Conservation (phyloP, 306 rosid species). For the Cucurbita ficifolia region DNA sequence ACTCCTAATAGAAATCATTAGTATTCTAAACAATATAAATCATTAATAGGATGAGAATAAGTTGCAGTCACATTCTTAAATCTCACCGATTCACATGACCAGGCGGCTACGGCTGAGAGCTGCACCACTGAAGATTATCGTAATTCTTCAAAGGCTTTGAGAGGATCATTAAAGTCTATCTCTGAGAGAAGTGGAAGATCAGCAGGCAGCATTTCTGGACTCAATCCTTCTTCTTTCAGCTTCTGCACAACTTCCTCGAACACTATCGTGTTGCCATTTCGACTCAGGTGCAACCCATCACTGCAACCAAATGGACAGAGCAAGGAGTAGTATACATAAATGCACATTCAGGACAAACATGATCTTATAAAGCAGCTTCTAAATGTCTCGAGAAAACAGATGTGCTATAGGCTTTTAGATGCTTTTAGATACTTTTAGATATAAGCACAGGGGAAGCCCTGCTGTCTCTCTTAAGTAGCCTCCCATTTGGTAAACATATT, state of each 20-base stretch:
- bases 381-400: background rate
- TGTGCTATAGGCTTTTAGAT: background rate
- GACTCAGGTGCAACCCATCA: slow-evolving; percentile 70
- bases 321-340: background rate
- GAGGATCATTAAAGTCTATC: slow-evolving; percentile 52
- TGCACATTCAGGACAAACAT: background rate
- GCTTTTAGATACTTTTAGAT: background rate
- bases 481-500: background rate
- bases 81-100: background rate
- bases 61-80: background rate
- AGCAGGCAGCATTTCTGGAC: slow-evolving; percentile 28
- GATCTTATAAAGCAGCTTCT: background rate
- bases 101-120: background rate
- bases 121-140: background rate
- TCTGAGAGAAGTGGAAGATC: slow-evolving; percentile 54
- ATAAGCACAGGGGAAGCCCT: background rate
- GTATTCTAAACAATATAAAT: background rate
- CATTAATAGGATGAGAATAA: background rate
- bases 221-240: slow-evolving; percentile 41
- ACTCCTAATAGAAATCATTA: background rate
- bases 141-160: slow-evolving; percentile 30
- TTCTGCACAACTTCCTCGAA: slow-evolving; percentile 45
- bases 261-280: slow-evolving; percentile 46
- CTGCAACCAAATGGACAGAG: slow-evolving; percentile 24
- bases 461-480: background rate